A percentile compares a stretch with the other conserved stretches of the same genome.
Evolutionary conservation across 2,329 filamentous ascomycete species (phyloP).

Genomic region (Penicillium paneum): DNA sequence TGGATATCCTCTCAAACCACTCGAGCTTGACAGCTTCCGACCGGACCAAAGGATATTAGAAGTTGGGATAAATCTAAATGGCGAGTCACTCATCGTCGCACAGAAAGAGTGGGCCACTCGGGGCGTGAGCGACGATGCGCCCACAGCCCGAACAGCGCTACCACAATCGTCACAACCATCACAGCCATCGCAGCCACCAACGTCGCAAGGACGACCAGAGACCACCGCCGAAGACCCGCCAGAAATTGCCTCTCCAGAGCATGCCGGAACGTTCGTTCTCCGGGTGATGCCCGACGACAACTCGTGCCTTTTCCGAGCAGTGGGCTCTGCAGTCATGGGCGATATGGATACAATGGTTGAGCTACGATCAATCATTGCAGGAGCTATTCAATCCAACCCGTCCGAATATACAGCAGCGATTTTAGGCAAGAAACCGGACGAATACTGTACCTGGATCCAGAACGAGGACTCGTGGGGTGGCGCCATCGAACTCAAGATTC

Average conservation of each 20-base stretch:
- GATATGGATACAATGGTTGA: conserved; percentile 65
- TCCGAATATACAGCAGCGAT: conserved; percentile 72
- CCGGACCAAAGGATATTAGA: conserved; percentile 51
- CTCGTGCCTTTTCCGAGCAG: conserved; percentile 86
- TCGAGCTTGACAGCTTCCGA: conserved; percentile 58
- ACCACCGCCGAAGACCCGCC: conserved; percentile 57
- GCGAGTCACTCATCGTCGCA: conserved; percentile 66
- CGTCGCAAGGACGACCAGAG: conserved; percentile 43
- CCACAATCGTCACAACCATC: conserved; percentile 1
- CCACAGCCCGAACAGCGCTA: not conserved
- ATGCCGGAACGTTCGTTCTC: conserved; percentile 62
- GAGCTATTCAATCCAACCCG: conserved; percentile 70
- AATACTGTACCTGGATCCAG: conserved; percentile 80
- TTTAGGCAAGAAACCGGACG: conserved; percentile 66
- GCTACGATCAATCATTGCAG: conserved; percentile 73
- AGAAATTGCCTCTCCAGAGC: conserved; percentile 56
- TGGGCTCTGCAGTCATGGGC: conserved; percentile 74
- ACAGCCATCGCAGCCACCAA: conserved; percentile 24
- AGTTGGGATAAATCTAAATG: conserved; percentile 61
- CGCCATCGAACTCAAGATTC: conserved; percentile 80
- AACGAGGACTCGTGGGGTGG: conserved; percentile 84
- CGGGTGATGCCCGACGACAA: conserved; percentile 98
- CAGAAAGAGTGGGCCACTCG: conserved; percentile 38
- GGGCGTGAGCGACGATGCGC: not conserved
- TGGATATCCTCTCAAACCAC: conserved; percentile 69